Evolutionary conservation across 208 protist genomes (phyloP).

Genomic region (Trypanosoma mega): DNA sequence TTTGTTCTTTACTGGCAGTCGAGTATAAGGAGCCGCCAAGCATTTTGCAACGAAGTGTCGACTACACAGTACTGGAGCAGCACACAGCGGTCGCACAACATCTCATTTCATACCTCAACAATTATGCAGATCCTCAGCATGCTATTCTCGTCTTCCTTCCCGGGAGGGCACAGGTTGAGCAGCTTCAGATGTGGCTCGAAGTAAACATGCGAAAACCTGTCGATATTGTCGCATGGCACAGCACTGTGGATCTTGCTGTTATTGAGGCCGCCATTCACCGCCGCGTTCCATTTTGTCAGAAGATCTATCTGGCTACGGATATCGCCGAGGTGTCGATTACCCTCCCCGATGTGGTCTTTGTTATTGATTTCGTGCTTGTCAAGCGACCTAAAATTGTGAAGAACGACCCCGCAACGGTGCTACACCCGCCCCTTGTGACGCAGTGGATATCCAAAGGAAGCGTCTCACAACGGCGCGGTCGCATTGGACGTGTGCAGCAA

Average conservation of each 20-base stretch:
- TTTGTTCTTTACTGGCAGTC: conserved; percentile 27
- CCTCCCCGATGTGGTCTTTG: conserved; percentile 94
- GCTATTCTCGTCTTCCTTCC: conserved; percentile 88
- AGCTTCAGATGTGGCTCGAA: conserved; percentile 45
- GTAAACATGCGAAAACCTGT: conserved; percentile 88
- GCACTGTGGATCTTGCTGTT: conserved; percentile 87
- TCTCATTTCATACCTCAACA: conserved; percentile 58
- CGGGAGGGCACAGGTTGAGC: conserved; percentile 87
- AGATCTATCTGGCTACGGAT: conserved; percentile 97
- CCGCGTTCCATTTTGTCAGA: conserved; percentile 48
- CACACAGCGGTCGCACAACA: conserved; percentile 69
- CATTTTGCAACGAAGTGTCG: conserved; percentile 18
- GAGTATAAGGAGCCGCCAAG: conserved; percentile 16
- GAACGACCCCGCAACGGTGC: conserved; percentile 31
- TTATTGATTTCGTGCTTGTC: conserved; percentile 94
- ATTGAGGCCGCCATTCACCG: conserved; percentile 82
- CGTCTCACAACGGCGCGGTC: conserved; percentile 33
- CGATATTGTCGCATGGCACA: conserved; percentile 73
- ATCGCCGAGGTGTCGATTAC: conserved; percentile 97
- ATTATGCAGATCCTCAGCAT: conserved; percentile 47
- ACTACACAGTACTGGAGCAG: conserved; percentile 36
- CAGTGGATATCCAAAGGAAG: conserved; percentile 41
- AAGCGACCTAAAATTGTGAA: conserved; percentile 69
- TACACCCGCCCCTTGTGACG: conserved; percentile 38
- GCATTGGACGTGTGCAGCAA: conserved; percentile 42